Percentiles rank a stretch among this genome's conserved stretches.
Conservation (phyloP, 192 early-diverging fungal species). For the Entomortierella chlamydospora region DNA sequence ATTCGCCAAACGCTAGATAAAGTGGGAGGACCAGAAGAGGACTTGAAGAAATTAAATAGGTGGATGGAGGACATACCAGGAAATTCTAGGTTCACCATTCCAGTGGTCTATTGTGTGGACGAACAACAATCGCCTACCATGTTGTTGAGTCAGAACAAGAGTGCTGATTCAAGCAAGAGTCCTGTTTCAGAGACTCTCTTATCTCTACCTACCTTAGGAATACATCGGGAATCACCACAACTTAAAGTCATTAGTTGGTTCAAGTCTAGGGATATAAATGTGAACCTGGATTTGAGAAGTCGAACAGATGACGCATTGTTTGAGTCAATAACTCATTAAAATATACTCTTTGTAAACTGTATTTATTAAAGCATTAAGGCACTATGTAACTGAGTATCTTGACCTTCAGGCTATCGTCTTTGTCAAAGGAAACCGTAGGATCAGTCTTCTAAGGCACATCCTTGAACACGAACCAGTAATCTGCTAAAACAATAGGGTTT, state of each 20-base stretch:
- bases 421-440: too few species aligned
- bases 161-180: background rate
- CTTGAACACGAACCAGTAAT: too few species aligned
- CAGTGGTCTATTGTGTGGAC: background rate
- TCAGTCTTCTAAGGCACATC: too few species aligned
- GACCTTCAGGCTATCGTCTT: too few species aligned
- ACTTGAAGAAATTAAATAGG: background rate
- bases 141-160: background rate
- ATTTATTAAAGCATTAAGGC: too few species aligned
- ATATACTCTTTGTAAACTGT: too few species aligned
- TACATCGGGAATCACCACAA: background rate
- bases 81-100: constrained; percentile 24
- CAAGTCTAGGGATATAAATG: constrained; percentile 16
- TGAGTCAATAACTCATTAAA: too few species aligned
- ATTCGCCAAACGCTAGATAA: background rate
- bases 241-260: constrained; percentile 11
- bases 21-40: background rate
- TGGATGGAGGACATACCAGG: constrained; percentile 22
- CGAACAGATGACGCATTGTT: too few species aligned
- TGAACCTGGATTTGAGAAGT: too few species aligned
- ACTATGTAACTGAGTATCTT: too few species aligned
- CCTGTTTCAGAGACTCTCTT: background rate
- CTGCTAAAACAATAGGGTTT: too few species aligned
- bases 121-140: background rate
- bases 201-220: constrained; percentile 20